A percentile compares a stretch with the other conserved stretches of the same genome.
These are phyloP conservation scores for Rhizopus microsporus DNA, from an alignment of 371 early-diverging fungal genomes.

Conservation along the genomic window DNA sequence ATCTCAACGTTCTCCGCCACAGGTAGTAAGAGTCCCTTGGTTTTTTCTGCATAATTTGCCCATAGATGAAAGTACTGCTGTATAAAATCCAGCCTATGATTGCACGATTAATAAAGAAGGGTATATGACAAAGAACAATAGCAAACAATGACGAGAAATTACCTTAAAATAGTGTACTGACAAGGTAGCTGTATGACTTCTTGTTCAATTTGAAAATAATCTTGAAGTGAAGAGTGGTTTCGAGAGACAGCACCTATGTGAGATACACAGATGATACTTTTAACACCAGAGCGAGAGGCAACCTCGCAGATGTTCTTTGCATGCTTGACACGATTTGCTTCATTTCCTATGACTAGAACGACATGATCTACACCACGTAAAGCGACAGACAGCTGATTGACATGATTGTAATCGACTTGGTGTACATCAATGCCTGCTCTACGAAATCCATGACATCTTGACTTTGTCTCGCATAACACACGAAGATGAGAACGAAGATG, in stretches of 20 bases:
- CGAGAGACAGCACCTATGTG: slow-evolving; percentile 42
- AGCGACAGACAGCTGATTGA: slow-evolving; percentile 34
- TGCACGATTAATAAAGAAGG: background rate
- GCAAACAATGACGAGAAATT: background rate
- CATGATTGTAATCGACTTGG: slow-evolving; percentile 36
- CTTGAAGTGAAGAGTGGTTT: slow-evolving; percentile 27
- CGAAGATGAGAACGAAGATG: slow-evolving; percentile 31
- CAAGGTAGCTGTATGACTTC: slow-evolving; percentile 33
- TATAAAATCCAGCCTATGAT: slow-evolving; percentile 45
- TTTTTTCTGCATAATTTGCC: slow-evolving; percentile 30
- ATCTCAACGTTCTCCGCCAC: slow-evolving; percentile 21
- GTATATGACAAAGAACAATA: slow-evolving; percentile 2
- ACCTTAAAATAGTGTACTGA: slow-evolving; percentile 39
- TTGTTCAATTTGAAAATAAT: slow-evolving; percentile 41
- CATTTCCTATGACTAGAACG: slow-evolving; percentile 38
- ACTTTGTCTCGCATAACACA: slow-evolving; percentile 32
- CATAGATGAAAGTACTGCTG: slow-evolving; percentile 41
- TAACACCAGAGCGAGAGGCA: slow-evolving; percentile 40
- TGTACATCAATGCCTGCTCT: slow-evolving; percentile 35
- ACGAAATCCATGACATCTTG: slow-evolving; percentile 21
- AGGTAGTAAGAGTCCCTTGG: slow-evolving; percentile 23
- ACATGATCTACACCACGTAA: slow-evolving; percentile 44
- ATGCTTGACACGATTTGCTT: slow-evolving; percentile 30
- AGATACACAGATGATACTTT: slow-evolving; percentile 43
- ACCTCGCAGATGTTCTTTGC: slow-evolving; percentile 28